Base-by-base conservation (phyloP, 345 rosid species). In the Citropsis articulata region DNA sequence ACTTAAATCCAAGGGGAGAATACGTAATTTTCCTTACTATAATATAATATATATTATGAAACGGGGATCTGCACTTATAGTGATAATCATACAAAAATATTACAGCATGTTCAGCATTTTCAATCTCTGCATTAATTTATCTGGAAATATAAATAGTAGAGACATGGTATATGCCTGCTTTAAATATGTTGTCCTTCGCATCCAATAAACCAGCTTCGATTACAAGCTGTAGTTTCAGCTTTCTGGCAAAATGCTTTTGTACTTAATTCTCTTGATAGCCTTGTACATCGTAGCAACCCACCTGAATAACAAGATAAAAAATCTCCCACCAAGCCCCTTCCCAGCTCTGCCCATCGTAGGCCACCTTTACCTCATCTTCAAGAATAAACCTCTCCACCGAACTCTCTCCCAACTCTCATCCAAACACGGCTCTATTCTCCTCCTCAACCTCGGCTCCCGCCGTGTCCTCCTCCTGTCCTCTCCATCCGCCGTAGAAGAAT, bases 351-450 rank as follows among this genome's bases (percentile, higher is more conserved):
- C 85, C 9, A 42, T 85, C 75, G 40, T 82, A 2, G 85, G 84
- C 71, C 85, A 85, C 79, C 82, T 85, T 63, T 77, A 85, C 78
- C 82, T 80, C 16, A 64, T 31, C 78, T 22, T 78, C 48, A 80
- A 72, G 42, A 62, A 76, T 28, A 62, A 63, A 38, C 88, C 88
- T 33, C 63, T 83, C 53, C 80, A 81, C 74, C 71, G 78, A 56
- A 59, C 80, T 59, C 81, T 83, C 9, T 74, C 83, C 13, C 38
- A 68, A n/a, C 66, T 83, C 67, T 80, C 86, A 1, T 55, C 50
- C 68, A 66, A 66, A 19, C 16, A 76, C 4, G 81, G 85, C 67
- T 83, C 79, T 22, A 2, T 79, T n/a, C 28, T 81, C 24, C 53
- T 59, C 64, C 76, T 81, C 70, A 78, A 55, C 0, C 75, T 84